Evolutionary conservation across 345 rosid species (phyloP), one percentile per base, ranked within the genome.

Genomic region (Tarenaya hassleriana): DNA sequence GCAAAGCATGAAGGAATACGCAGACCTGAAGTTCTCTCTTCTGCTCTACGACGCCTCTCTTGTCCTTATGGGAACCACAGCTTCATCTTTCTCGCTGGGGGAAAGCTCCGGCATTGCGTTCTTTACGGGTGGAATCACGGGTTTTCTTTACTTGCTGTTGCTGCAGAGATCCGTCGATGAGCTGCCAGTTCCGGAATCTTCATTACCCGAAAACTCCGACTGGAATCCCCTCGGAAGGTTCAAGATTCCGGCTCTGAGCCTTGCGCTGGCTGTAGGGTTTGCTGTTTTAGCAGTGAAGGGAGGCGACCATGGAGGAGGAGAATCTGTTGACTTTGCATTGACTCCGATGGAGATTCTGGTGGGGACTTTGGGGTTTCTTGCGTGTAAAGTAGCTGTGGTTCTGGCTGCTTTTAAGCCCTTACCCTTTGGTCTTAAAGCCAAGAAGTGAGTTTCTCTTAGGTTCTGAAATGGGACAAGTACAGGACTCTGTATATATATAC

Each of bases 1-100:
- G 61, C 73, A 86, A 73, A 86, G 92, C 79, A 77, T 91, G 96
- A 82, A 71, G 73, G 87, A 82, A 47, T 91, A 91, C 24, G 70
- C 78, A 47, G 81, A 78, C 71, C 67, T 91, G 76, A 91, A 91
- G 59, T 46, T 75, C 55, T 91, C 98, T 17, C 60, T 86, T 68
- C 60, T 91, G 31, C 69, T 69, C 5, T 69, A 69, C 11, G 73
- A 69, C 52, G 73, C 53, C 3, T 10, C 58, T 61, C 75, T 91
- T 43, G 71, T 82, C 38, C 19, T 72, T 29, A 8, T 58, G 0
- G 95, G 96, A 37, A 66, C 85, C 50, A 45, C 63, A 7, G 9
- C 73, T 24, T 45, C 74, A 8, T 75, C 75, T 4, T 50, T 82
- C 39, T 67, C 82, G 0, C 50, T 58, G 0, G 87, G 83, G 0